Conservation (phyloP, 257 asterid species). For the Ajuga chamaepitys region DNA sequence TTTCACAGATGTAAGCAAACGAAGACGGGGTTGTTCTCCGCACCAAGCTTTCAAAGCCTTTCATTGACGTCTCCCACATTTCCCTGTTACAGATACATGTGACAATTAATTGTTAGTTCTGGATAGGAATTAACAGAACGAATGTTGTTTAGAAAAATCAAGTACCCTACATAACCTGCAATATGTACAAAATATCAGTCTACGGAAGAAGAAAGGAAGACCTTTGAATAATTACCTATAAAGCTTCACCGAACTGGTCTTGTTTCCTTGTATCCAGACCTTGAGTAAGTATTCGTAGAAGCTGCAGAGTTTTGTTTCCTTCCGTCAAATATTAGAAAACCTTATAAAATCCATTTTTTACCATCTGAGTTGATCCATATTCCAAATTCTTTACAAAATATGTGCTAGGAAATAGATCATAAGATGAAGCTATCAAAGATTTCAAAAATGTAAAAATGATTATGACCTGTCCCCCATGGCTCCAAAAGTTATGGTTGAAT, state of each 20-base stretch:
- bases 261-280: constrained; percentile 99
- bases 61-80: constrained; percentile 99
- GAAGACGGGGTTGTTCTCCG: constrained; percentile 86
- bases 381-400: background rate
- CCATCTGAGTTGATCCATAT: constrained; percentile 4
- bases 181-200: background rate
- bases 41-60: constrained; percentile 91
- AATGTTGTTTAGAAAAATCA: background rate
- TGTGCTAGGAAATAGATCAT: background rate
- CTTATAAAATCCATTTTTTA: constrained; percentile 1
- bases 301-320: constrained; percentile 44
- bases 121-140: constrained; percentile 6
- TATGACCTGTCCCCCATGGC: constrained; percentile 99
- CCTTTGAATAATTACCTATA: constrained; percentile 53
- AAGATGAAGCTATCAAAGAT: background rate
- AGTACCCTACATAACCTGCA: constrained; percentile 1
- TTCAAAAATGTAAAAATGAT: constrained; percentile 12
- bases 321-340: constrained; percentile 13
- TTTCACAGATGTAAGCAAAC: constrained; percentile 86
- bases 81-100: constrained; percentile 46
- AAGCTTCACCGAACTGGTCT: constrained; percentile 71
- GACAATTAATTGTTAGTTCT: constrained; percentile 7
- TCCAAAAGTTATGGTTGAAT: constrained; percentile 93
- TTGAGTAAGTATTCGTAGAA: constrained; percentile 93
- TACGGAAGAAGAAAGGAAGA: constrained; percentile 1